These are phyloP conservation scores for Oryza rufipogon DNA, from an alignment of 176 grass and related monocot species.

Conservation along the genomic window DNA sequence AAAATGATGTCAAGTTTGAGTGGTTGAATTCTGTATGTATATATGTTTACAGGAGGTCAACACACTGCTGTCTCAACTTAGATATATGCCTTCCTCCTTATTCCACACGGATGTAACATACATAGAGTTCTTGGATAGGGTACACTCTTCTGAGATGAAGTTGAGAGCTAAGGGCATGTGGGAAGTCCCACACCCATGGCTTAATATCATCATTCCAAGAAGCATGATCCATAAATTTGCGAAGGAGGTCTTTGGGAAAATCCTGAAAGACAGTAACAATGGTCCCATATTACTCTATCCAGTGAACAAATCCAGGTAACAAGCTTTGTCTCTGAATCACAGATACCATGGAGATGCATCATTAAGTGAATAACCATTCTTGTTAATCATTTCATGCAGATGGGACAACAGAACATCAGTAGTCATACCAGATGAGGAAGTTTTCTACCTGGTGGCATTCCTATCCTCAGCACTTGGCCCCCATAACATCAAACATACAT, in stretches of 20 bases:
- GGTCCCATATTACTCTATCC: constrained; percentile 91
- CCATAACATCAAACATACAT: constrained; percentile 45
- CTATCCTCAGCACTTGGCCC: constrained; percentile 58
- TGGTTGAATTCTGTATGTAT: constrained; percentile 32
- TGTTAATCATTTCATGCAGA: constrained; percentile 49
- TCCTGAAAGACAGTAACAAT: constrained; percentile 71
- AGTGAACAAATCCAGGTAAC: constrained; percentile 73
- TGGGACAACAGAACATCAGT: constrained; percentile 84
- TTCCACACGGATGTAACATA: constrained; percentile 79
- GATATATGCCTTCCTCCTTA: constrained; percentile 59
- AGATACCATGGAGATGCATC: constrained; percentile 10
- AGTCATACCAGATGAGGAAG: constrained; percentile 74
- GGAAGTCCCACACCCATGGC: constrained; percentile 95
- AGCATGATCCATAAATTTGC: constrained; percentile 70
- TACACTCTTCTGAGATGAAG: constrained; percentile 73
- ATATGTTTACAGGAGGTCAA: constrained; percentile 65
- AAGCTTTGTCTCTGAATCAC: constrained; percentile 1
- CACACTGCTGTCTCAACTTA: constrained; percentile 54
- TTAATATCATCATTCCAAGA: constrained; percentile 81
- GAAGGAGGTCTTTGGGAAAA: constrained; percentile 68
- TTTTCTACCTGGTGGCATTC: constrained; percentile 91
- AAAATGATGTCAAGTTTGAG: constrained; percentile 28
- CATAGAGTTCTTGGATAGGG: constrained; percentile 86
- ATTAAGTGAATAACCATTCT: constrained; percentile 11
- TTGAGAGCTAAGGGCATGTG: constrained; percentile 81